Percentiles rank a stretch among this genome's conserved stretches.
Conservation (phyloP, 176 grass and related monocot species). For the Aechmea fasciata region DNA sequence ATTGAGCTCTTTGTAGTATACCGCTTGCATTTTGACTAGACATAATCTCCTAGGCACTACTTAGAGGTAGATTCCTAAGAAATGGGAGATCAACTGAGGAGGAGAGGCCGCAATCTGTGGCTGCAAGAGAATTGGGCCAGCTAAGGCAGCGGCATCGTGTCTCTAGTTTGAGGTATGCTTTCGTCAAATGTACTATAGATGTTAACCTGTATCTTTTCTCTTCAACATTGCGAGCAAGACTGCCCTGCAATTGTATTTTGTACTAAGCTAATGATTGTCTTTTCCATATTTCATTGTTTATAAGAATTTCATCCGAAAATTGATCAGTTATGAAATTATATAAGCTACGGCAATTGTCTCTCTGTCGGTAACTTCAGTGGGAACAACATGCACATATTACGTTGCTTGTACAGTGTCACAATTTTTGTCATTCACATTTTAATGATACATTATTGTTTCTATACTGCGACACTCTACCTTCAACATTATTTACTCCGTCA, state of each 20-base stretch:
- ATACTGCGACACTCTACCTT: too few relatives aligned
- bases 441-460: too few relatives aligned
- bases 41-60: slow-evolving; percentile 41
- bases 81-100: slow-evolving; percentile 38
- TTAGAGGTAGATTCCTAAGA: slow-evolving; percentile 90
- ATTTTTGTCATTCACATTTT: too few relatives aligned
- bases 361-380: too few relatives aligned
- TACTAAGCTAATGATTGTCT: not conserved
- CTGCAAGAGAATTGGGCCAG: slow-evolving; percentile 78
- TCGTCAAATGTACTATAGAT: not conserved
- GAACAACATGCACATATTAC: too few relatives aligned
- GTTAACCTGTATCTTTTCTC: not conserved
- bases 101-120: slow-evolving; percentile 56
- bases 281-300: too few relatives aligned
- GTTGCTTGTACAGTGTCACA: too few relatives aligned
- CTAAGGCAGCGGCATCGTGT: slow-evolving; percentile 69
- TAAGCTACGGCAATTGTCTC: too few relatives aligned
- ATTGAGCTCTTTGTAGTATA: not conserved
- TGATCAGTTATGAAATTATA: too few relatives aligned
- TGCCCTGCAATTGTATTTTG: not conserved
- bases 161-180: slow-evolving; percentile 53
- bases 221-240: not conserved
- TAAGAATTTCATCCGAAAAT: too few relatives aligned
- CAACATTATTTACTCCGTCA: too few relatives aligned
- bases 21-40: not conserved